Evolutionary conservation across 352 stramenopile species (phyloP).

Genomic region (Elongisporangium undulatum): DNA sequence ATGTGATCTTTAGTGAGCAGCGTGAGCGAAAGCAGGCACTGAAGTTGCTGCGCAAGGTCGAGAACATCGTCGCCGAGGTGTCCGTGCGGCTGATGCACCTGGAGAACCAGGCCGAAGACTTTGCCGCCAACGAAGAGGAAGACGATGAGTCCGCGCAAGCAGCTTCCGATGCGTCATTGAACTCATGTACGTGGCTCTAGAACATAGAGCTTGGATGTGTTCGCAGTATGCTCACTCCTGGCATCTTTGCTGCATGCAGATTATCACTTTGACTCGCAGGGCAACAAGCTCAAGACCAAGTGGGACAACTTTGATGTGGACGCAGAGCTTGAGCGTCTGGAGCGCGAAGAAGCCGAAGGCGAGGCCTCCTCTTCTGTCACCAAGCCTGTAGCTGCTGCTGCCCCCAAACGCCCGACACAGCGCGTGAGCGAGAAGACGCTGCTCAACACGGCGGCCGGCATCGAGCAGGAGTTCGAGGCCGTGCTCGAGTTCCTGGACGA

Average conservation of each 20-base stretch:
- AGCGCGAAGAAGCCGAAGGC: slow-evolving; percentile 39
- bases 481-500: slow-evolving; percentile 75
- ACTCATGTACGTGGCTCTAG: slow-evolving; percentile 46
- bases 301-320: slow-evolving; percentile 82
- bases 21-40: slow-evolving; percentile 40
- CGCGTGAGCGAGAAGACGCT: slow-evolving; percentile 40
- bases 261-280: slow-evolving; percentile 83
- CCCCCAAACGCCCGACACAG: slow-evolving; percentile 1
- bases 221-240: neutral
- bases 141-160: slow-evolving; percentile 18
- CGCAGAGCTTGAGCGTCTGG: slow-evolving; percentile 64
- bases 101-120: slow-evolving; percentile 61
- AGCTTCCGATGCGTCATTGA: slow-evolving; percentile 37
- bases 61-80: slow-evolving; percentile 67
- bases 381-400: slow-evolving; percentile 2
- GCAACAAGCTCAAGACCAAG: slow-evolving; percentile 86
- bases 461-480: slow-evolving; percentile 78
- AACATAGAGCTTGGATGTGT: neutral
- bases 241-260: slow-evolving; percentile 30
- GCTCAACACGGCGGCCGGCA: slow-evolving; percentile 28
- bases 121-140: slow-evolving; percentile 38
- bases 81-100: slow-evolving; percentile 56
- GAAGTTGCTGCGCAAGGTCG: slow-evolving; percentile 68
- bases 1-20: slow-evolving; percentile 15
- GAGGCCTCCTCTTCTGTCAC: neutral